These are phyloP conservation scores for Hymenoscyphus infarciens DNA, from an alignment of 2,329 filamentous ascomycete genomes.

Conservation along the genomic window DNA sequence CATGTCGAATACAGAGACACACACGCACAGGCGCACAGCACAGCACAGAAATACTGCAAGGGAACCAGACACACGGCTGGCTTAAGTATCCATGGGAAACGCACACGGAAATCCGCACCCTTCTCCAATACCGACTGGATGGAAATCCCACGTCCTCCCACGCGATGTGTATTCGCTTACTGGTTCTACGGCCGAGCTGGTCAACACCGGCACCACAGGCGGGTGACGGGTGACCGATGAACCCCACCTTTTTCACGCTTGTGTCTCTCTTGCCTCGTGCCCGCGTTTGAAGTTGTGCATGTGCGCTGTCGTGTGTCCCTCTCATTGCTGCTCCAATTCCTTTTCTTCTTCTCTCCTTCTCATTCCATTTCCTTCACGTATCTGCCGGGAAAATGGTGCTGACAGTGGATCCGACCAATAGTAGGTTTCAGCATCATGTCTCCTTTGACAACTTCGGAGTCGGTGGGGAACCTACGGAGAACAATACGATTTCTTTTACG, in stretches of 20 bases:
- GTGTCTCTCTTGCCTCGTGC: conserved; percentile 11
- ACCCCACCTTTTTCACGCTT: conserved; percentile 22
- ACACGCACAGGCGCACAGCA: neutral
- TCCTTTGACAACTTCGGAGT: conserved; percentile 69
- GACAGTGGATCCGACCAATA: conserved; percentile 27
- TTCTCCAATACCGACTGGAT: neutral
- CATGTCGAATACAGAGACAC: neutral
- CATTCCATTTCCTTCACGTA: conserved; percentile 5
- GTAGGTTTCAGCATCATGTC: conserved; percentile 63
- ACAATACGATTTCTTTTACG: conserved; percentile 57
- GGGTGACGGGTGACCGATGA: conserved; percentile 16
- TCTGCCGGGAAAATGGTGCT: conserved; percentile 25
- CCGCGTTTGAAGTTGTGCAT: conserved; percentile 17
- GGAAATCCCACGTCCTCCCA: conserved; percentile 14
- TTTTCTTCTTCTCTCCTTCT: conserved; percentile 10
- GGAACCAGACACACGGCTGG: neutral
- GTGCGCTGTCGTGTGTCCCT: conserved; percentile 14
- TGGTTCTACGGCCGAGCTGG: conserved; percentile 7
- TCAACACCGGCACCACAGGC: conserved; percentile 14
- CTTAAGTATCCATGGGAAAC: conserved; percentile 8
- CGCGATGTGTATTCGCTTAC: conserved; percentile 20
- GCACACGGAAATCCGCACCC: conserved; percentile 1
- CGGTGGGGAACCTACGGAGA: conserved; percentile 60
- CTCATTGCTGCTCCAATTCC: conserved; percentile 4
- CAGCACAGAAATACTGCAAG: neutral